phyloP scores from a whole-genome alignment of 345 rosid genomes.

The Conringia planisiliqua region DNA sequence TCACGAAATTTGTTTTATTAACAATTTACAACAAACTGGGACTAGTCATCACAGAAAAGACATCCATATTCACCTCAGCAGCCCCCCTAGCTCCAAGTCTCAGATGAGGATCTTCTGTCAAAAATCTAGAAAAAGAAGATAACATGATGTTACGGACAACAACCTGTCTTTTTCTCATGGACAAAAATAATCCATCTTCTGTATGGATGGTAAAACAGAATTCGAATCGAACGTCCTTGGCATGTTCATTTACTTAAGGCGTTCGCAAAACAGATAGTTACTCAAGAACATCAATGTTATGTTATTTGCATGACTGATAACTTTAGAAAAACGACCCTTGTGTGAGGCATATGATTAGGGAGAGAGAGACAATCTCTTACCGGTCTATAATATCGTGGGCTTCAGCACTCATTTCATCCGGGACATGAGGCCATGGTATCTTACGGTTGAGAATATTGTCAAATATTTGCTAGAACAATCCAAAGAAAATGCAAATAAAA shows the following conservation, averaged over 20 bases:
- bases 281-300: constrained; percentile 1
- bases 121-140: constrained; percentile 52
- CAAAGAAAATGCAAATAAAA: constrained; percentile 15
- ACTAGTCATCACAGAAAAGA: constrained; percentile 13
- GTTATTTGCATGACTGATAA: neutral
- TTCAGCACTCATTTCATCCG: constrained; percentile 83
- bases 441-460: constrained; percentile 98
- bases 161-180: neutral
- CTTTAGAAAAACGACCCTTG: neutral
- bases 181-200: neutral
- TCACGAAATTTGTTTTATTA: neutral
- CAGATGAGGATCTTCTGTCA: constrained; percentile 95
- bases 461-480: constrained; percentile 72
- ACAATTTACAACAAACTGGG: neutral
- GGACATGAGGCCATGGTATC: constrained; percentile 92
- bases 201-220: neutral
- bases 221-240: neutral
- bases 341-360: neutral
- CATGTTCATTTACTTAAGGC: neutral
- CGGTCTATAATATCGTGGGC: constrained; percentile 82
- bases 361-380: constrained; percentile 41
- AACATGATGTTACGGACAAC: constrained; percentile 7
- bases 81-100: constrained; percentile 99
- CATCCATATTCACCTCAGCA: constrained; percentile 59
- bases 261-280: neutral